phyloP scores from a whole-genome alignment of 1,284 basidiomycete species.

The Gomphus sp. region DNA sequence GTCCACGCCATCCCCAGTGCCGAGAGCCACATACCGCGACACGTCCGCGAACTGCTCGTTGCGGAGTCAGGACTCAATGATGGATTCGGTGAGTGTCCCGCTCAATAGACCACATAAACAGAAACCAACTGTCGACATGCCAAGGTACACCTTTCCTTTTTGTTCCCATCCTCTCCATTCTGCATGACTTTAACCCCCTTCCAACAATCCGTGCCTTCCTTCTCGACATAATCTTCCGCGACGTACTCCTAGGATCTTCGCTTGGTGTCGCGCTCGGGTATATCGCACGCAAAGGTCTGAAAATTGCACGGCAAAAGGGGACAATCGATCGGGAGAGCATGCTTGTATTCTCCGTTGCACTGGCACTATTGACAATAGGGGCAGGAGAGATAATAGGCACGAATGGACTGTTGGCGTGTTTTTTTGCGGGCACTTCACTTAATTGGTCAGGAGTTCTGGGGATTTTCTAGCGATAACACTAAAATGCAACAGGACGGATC shows the following conservation, averaged over 20 bases:
- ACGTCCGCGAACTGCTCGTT: background rate
- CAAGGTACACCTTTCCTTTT: constrained; percentile 3
- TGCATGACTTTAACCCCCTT: background rate
- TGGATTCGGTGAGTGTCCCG: background rate
- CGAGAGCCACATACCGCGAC: background rate
- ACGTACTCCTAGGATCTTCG: constrained; percentile 75
- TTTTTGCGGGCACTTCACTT: constrained; percentile 64
- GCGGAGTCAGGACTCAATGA: constrained; percentile 3
- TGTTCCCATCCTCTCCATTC: background rate
- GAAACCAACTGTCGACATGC: no score
- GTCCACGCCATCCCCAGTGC: background rate
- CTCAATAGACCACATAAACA: background rate
- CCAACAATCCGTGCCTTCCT: background rate
- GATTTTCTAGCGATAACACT: background rate
- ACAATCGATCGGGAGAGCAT: constrained; percentile 89
- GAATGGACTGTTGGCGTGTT: constrained; percentile 85
- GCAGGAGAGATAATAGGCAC: constrained; percentile 69
- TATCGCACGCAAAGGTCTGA: constrained; percentile 63
- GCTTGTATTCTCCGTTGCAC: constrained; percentile 81
- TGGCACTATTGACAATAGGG: constrained; percentile 75
- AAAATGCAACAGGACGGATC: constrained; percentile 86
- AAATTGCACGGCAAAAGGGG: constrained; percentile 63
- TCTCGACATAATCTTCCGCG: background rate
- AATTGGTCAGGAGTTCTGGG: background rate
- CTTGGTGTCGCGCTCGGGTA: constrained; percentile 70